Percentiles rank a stretch among this genome's conserved stretches.
phyloP scores from a whole-genome alignment of 1,284 basidiomycete species.

The Cutaneotrichosporon mucoides region DNA sequence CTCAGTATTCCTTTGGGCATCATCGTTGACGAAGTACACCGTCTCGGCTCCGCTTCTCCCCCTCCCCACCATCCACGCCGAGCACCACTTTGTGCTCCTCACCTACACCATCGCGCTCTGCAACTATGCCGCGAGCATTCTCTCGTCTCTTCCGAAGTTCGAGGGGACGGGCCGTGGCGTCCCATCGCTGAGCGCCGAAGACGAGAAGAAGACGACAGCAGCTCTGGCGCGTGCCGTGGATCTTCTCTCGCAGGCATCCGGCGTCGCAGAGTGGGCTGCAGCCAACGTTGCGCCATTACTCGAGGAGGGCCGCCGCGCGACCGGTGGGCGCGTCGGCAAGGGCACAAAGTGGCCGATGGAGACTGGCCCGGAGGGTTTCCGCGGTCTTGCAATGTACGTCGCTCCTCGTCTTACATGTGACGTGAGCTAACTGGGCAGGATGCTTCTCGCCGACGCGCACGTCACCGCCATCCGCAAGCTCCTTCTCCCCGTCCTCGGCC shows the following conservation, averaged over 20 bases:
- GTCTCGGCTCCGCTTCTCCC: constrained; percentile 51
- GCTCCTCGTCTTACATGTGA: background rate
- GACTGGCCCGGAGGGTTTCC: constrained; percentile 66
- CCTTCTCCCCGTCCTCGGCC: constrained; percentile 75
- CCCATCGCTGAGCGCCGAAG: constrained; percentile 68
- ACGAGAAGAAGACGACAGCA: constrained; percentile 76
- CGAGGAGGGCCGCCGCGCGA: constrained; percentile 47
- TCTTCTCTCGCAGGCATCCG: constrained; percentile 75
- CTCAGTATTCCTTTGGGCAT: constrained; percentile 81
- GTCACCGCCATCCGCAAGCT: constrained; percentile 86
- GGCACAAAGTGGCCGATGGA: constrained; percentile 63
- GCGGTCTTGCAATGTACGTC: constrained; percentile 72
- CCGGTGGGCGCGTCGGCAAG: constrained; percentile 28
- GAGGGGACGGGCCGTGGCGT: constrained; percentile 20
- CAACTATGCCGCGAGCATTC: constrained; percentile 72
- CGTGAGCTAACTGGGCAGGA: constrained; percentile 51
- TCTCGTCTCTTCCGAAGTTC: constrained; percentile 57
- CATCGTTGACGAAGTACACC: constrained; percentile 63
- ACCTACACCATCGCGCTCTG: constrained; percentile 78
- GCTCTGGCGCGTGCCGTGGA: constrained; percentile 75
- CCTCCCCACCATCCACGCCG: constrained; percentile 66
- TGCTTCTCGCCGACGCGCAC: constrained; percentile 88
- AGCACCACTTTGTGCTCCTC: constrained; percentile 76
- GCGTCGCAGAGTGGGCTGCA: constrained; percentile 70
- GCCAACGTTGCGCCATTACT: constrained; percentile 61